Evolutionary conservation across 805 yeast genomes (phyloP), one percentile per base, ranked within the genome.

Genomic region (Ogataea wickerhamii): DNA sequence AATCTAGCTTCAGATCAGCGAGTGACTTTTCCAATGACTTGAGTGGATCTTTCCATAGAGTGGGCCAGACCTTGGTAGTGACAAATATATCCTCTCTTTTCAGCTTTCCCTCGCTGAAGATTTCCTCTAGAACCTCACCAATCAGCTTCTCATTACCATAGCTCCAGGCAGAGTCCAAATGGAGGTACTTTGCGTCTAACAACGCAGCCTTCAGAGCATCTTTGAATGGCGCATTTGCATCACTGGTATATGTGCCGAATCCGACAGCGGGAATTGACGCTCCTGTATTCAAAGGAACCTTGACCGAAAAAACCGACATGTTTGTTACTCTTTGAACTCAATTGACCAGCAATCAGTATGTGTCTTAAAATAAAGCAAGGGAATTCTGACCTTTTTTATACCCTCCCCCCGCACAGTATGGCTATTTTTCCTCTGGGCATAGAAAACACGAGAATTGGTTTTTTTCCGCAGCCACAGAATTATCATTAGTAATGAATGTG

Each of bases 61-160:
- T 60, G 1, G 76, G 76, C 76, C 82, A 77, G 38, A 84, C 71
- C 58, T 85, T 85, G 44, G 93, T 83, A 48, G 91, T 83, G 49
- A 85, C 66, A 51, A 80, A 85, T 14, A 85, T 46, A 40, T 71
- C 74, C 45, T 75, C 74, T 53, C 80, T 64, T 47, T 68, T 68
- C 34, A 71, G 58, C 13, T 55, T 51, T 10, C 76, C 74, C 40
- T 67, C 70, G 12, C 60, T 69, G 41, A 76, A 63, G 40, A 73
- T 57, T 41, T 70, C 71, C 37, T 70, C 66, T 43, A 79, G 59
- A 45, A 66, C 74, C 41, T 68, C 60, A 2, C 76, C 76, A 33
- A 71, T 57, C 38, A 55, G 51, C 23, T 53, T 50, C 46, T 71
- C 77, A 3, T 72, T 63, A 1, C 68, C 72, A 43, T 74, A 74